Evolutionary conservation across 768 basidiomycete genomes (phyloP), one percentile per base, ranked within the genome.

Genomic region (Pisolithus marmoratus): DNA sequence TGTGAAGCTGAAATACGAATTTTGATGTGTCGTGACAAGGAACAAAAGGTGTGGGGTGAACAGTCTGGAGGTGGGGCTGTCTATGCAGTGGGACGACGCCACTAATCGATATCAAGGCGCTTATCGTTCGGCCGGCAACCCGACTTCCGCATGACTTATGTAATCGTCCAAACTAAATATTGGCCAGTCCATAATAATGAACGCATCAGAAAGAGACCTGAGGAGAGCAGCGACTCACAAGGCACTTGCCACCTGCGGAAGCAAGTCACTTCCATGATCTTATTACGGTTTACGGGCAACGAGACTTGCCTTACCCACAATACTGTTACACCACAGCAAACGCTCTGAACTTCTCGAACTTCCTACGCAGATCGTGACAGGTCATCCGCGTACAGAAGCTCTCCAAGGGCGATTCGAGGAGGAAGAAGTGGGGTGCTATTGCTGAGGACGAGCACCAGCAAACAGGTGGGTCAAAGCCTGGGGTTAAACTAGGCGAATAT

Each of bases 361-460:
- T 24, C 79, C 71, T 94, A 26, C 78, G 83, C 48, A 83, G 80
- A 61, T 64, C 79, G 27, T 73, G 89, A 51, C 80, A 84, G 62
- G 95, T 94, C 2, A 96, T 99, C 48, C 92, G 96, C 59, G 79
- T 82, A 1, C 74, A 82, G 45, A 94, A 87, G 63, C 72, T 99
- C 14, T 90, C 85, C 65, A 84, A 86, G 55, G 95, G 94, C 0
- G 93, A 92, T 61, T 75, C 66, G 8, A 85, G 81, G 72, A 87
- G 82, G n/a, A n/a, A n/a, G n/a, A n/a, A n/a, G n/a, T n/a, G n/a
- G n/a, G n/a, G n/a, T n/a, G n/a, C n/a, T n/a, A 62, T 70, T 19
- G 81, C 74, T 11, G 58, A 72, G 56, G 31, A 47, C 29, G 46
- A 47, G 46, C 46, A 47, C 9, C 46, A 47, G 7, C 31, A 47